These are phyloP conservation scores for Saccharomycopsis crataegensis DNA, from an alignment of 1,139 yeast species.

Conservation along the genomic window DNA sequence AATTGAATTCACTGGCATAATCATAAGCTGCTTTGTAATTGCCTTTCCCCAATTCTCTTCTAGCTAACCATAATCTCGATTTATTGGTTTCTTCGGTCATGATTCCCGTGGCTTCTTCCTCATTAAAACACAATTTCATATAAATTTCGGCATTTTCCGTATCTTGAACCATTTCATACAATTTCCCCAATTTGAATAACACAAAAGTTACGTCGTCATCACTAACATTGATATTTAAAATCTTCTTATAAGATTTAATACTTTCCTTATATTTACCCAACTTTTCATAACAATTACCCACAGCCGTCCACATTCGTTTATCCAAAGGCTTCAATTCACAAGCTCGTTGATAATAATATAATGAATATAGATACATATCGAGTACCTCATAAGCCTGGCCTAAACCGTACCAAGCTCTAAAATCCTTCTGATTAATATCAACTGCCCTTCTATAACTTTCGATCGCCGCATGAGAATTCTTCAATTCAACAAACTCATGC, in stretches of 20 bases:
- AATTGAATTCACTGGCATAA: slow-evolving; percentile 66
- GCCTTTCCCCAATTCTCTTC: slow-evolving; percentile 48
- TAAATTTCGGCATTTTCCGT: slow-evolving; percentile 47
- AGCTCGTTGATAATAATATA: slow-evolving; percentile 89
- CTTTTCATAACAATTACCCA: slow-evolving; percentile 85
- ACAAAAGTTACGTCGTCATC: slow-evolving; percentile 41
- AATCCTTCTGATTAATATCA: slow-evolving; percentile 78
- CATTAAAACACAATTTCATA: slow-evolving; percentile 69
- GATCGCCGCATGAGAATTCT: slow-evolving; percentile 95
- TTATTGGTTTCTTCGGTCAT: slow-evolving; percentile 70
- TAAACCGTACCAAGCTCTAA: slow-evolving; percentile 96
- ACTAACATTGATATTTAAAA: slow-evolving; percentile 33
- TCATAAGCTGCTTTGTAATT: slow-evolving; percentile 66
- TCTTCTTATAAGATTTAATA: slow-evolving; percentile 51
- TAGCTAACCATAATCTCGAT: slow-evolving; percentile 85
- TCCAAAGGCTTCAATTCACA: slow-evolving; percentile 84
- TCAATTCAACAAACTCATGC: slow-evolving; percentile 93
- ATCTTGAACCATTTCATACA: slow-evolving; percentile 55
- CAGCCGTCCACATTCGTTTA: slow-evolving; percentile 94
- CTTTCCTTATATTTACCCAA: slow-evolving; percentile 63
- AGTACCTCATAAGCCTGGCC: slow-evolving; percentile 98
- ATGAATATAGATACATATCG: slow-evolving; percentile 89
- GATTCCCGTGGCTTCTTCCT: slow-evolving; percentile 55
- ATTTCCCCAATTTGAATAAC: slow-evolving; percentile 58
- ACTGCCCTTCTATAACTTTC: slow-evolving; percentile 93